Base-by-base conservation (phyloP, 441 rosid genomes). In the Eugenia klotzschiana region DNA sequence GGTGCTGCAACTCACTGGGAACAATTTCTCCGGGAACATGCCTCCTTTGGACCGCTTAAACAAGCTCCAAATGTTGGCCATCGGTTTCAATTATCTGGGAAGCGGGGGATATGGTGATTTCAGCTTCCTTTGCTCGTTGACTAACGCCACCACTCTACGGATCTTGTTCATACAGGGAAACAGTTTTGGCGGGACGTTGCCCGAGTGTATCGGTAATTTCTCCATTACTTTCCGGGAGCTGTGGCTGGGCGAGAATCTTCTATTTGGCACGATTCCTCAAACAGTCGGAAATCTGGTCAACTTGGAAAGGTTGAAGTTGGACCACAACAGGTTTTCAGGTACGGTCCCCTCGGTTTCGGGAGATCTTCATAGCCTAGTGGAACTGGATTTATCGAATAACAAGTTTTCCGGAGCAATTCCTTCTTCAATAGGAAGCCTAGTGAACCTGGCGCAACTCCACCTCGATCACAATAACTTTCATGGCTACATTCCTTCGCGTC, bases 231-330 rank as follows among this genome's bases (percentile, higher is more conserved):
- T 51, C 23, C 18, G 0, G 22, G 3, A 51, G 3, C 6, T 51
- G 52, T 51, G 20, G 52, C 20, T 15, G 20, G 7, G 18, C 52
- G 22, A 46, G 15, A 87, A 87, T 58, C 80, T 51, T 16, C 57
- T 85, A 29, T 27, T n/a, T n/a, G 87, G 89, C 27, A 56, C 22
- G 4, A 13, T 87, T 51, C 88, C 88, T 16, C 51, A 15, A 12
- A 49, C 4, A 49, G 51, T 49, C 0, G 51, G 51, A 49, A 49
- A 49, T 49, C 51, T 49, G 15, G 51, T 49, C 51, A 49, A 12
- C 15, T 49, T 49, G 51, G 51, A 12, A 49, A 49, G 51, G 5
- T 12, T 12, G 15, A 0, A 3, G 3, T 12, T 49, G 15, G 51
- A 49, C 51, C 51, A 49, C 51, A 49, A 49, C 5, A 49, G 15